Evolutionary conservation across 768 basidiomycete genomes (phyloP).

Genomic region (Boletus pseudopeckii): DNA sequence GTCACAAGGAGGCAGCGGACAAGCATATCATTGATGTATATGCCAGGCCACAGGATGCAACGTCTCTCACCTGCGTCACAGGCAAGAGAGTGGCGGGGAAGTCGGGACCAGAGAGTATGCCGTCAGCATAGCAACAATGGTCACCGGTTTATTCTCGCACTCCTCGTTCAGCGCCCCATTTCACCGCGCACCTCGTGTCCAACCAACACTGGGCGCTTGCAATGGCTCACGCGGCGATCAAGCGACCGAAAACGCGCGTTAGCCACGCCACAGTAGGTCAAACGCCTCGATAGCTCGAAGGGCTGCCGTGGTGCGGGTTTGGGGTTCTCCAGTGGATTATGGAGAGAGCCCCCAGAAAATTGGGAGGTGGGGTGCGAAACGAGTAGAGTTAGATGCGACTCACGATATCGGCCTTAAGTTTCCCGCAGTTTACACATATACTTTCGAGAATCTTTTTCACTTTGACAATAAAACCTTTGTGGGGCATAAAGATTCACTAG

Average conservation of each 20-base stretch:
- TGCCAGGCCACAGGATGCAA: conserved; percentile 55
- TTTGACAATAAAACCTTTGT: conserved; percentile 89
- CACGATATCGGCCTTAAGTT: conserved; percentile 95
- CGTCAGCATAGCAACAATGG: conserved; percentile 22
- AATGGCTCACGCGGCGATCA: conserved; percentile 81
- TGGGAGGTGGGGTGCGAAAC: conserved; percentile 91
- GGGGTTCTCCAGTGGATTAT: conserved; percentile 84
- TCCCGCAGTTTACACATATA: conserved; percentile 98
- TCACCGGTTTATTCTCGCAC: conserved; percentile 56
- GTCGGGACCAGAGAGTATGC: conserved; percentile 20
- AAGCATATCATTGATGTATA: conserved; percentile 50
- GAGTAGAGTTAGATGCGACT: conserved; percentile 82
- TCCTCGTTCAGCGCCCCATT: conserved; percentile 98
- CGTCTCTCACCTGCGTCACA: conserved; percentile 62
- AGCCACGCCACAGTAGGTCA: conserved; percentile 73
- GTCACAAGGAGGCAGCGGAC: conserved; percentile 59
- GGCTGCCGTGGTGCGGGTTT: conserved; percentile 80
- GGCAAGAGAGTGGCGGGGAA: conserved; percentile 43
- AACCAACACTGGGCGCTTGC: conserved; percentile 70
- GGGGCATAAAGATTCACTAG: background rate
- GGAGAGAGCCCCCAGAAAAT: conserved; percentile 99
- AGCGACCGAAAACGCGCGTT: conserved; percentile 91
- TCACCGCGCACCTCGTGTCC: conserved; percentile 91
- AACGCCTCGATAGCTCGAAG: conserved; percentile 78
- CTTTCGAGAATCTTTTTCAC: conserved; percentile 99